Percentiles rank a stretch among this genome's conserved stretches.
phyloP scores from a whole-genome alignment of 2,329 filamentous ascomycete species.

The Fusarium nanum region DNA sequence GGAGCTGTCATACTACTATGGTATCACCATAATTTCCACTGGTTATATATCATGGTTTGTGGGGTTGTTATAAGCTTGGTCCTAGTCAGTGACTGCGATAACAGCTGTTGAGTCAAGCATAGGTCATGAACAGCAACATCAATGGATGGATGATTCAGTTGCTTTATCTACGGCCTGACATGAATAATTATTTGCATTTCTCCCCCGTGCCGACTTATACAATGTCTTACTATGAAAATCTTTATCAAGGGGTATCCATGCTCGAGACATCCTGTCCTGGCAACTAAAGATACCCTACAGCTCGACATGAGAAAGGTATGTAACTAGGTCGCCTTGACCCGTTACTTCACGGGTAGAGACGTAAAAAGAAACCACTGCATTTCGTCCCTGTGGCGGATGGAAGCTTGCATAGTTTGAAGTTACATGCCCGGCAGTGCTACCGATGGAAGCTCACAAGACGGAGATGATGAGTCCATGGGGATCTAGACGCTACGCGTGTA shows the following conservation, averaged over 20 bases:
- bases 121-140: neutral
- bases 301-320: neutral
- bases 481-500: constrained; percentile 40
- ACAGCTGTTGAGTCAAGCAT: neutral
- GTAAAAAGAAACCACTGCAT: neutral
- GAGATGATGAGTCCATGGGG: constrained; percentile 17
- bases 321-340: neutral
- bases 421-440: constrained; percentile 33
- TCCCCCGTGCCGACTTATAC: neutral
- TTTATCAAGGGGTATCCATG: neutral
- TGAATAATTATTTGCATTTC: neutral
- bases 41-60: neutral
- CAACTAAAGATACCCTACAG: constrained; percentile 22
- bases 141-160: neutral
- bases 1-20: neutral
- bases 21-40: neutral
- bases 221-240: neutral
- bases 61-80: neutral
- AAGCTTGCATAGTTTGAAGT: constrained; percentile 27
- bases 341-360: neutral
- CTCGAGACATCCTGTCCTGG: neutral
- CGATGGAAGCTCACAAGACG: constrained; percentile 25
- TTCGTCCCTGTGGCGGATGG: constrained; percentile 6
- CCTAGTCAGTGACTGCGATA: neutral
- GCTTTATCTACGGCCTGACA: neutral